Conservation (phyloP, 2,329 filamentous ascomycete genomes). For the Dactylonectria macrodidyma region DNA sequence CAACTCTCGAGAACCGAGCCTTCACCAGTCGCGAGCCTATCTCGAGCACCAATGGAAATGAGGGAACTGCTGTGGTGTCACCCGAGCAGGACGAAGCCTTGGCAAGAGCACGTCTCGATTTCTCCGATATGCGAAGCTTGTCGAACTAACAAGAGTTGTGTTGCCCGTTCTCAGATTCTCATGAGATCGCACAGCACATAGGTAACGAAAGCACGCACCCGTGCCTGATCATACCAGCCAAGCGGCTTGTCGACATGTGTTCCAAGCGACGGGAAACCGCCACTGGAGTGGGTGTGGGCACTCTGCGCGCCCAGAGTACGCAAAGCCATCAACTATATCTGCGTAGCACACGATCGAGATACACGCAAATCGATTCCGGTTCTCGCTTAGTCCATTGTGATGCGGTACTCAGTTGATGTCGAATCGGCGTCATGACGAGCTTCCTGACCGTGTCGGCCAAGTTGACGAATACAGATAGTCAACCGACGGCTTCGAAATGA, state of each 20-base stretch:
- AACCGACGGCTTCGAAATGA: neutral
- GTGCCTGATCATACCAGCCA: slow-evolving; percentile 15
- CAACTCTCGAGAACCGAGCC: slow-evolving; percentile 70
- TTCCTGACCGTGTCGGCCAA: neutral
- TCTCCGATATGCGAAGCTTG: slow-evolving; percentile 57
- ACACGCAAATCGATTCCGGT: neutral
- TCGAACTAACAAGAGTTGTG: slow-evolving; percentile 50
- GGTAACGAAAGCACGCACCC: slow-evolving; percentile 21
- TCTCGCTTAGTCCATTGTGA: neutral
- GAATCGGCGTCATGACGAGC: neutral
- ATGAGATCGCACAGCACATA: slow-evolving; percentile 49
- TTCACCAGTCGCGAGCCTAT: slow-evolving; percentile 78
- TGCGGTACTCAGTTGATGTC: neutral
- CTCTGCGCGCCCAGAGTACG: neutral
- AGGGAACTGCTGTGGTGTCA: slow-evolving; percentile 73
- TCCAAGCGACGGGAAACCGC: slow-evolving; percentile 7
- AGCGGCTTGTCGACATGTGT: slow-evolving; percentile 7
- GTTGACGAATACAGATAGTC: neutral
- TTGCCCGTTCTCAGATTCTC: slow-evolving; percentile 42
- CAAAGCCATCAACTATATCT: neutral
- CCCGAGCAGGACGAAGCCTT: slow-evolving; percentile 63
- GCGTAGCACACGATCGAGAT: neutral
- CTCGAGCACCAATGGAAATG: slow-evolving; percentile 63
- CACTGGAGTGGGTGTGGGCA: neutral
- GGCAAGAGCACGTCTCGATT: slow-evolving; percentile 64